Evolutionary conservation across 1,284 basidiomycete genomes (phyloP).

Genomic region (Cryptococcus floricola): DNA sequence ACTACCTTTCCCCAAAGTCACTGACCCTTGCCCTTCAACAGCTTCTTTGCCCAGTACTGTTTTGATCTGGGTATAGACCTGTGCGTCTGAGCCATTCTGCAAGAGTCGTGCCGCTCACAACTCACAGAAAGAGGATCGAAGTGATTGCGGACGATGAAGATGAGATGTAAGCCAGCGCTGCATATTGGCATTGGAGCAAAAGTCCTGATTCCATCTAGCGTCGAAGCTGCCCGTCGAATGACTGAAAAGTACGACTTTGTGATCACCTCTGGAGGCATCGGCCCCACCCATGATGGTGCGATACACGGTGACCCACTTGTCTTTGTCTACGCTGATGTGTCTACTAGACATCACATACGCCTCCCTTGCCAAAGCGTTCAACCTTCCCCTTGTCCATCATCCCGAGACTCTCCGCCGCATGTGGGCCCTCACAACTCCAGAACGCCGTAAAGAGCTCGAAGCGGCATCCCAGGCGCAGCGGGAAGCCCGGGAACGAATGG

Average conservation of each 20-base stretch:
- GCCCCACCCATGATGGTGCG: slow-evolving; percentile 76
- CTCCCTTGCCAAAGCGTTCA: slow-evolving; percentile 80
- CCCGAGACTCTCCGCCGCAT: slow-evolving; percentile 76
- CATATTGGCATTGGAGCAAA: not conserved
- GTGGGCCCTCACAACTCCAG: slow-evolving; percentile 58
- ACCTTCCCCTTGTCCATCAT: slow-evolving; percentile 69
- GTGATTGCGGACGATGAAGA: slow-evolving; percentile 86
- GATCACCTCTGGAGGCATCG: slow-evolving; percentile 74
- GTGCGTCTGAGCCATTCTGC: slow-evolving; percentile 52
- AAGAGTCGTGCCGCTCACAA: not conserved
- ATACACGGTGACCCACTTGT: not conserved
- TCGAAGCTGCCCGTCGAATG: slow-evolving; percentile 79
- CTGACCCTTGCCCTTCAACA: slow-evolving; percentile 18
- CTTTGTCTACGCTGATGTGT: not conserved
- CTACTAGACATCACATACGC: slow-evolving; percentile 77
- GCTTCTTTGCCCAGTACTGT: slow-evolving; percentile 78
- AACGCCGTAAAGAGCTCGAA: slow-evolving; percentile 55
- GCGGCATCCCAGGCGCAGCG: slow-evolving; percentile 67
- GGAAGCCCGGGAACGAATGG: slow-evolving; percentile 73
- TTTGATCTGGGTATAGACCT: slow-evolving; percentile 83
- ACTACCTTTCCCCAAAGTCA: not conserved
- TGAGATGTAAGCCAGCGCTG: slow-evolving; percentile 63
- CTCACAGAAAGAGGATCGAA: slow-evolving; percentile 72
- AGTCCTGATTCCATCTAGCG: slow-evolving; percentile 50
- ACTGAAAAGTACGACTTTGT: slow-evolving; percentile 81